phyloP scores from a whole-genome alignment of 768 basidiomycete genomes.

The Pleurotus djamor region DNA sequence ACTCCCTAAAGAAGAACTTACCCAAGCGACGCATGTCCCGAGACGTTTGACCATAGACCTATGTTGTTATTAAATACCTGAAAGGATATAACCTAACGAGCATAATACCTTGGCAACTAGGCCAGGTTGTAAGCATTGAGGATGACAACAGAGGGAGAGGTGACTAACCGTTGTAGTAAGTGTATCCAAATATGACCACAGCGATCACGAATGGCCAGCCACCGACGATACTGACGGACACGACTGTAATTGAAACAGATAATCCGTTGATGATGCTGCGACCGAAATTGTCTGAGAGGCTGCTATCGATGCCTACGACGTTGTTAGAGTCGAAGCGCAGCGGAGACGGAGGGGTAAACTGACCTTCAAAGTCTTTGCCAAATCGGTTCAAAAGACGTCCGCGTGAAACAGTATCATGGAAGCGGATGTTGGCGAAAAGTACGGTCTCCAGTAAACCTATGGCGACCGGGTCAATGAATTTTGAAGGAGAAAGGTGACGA shows the following conservation, averaged over 20 bases:
- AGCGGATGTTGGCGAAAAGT: conserved; percentile 85
- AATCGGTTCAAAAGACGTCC: conserved; percentile 83
- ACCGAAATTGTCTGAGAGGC: conserved; percentile 82
- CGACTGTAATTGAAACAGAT: conserved; percentile 67
- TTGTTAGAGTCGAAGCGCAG: conserved; percentile 11
- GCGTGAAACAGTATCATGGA: conserved; percentile 87
- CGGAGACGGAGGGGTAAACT: conserved; percentile 14
- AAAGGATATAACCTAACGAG: background rate
- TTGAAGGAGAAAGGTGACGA: background rate
- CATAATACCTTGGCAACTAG: conserved; percentile 33
- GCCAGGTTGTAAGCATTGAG: background rate
- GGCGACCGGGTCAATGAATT: background rate
- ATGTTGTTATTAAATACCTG: background rate
- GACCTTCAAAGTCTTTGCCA: conserved; percentile 88
- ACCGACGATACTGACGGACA: conserved; percentile 77
- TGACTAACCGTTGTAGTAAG: conserved; percentile 69
- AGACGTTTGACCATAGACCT: conserved; percentile 77
- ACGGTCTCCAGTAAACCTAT: conserved; percentile 71
- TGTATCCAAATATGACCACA: conserved; percentile 45
- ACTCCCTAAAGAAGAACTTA: conserved; percentile 22
- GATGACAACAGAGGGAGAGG: background rate
- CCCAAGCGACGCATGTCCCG: conserved; percentile 82
- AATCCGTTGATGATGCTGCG: conserved; percentile 71
- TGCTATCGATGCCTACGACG: conserved; percentile 72
- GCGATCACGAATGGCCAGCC: conserved; percentile 73